These are phyloP conservation scores for Meyerozyma carpophila DNA, from an alignment of 1,139 yeast genomes.

Conservation along the genomic window DNA sequence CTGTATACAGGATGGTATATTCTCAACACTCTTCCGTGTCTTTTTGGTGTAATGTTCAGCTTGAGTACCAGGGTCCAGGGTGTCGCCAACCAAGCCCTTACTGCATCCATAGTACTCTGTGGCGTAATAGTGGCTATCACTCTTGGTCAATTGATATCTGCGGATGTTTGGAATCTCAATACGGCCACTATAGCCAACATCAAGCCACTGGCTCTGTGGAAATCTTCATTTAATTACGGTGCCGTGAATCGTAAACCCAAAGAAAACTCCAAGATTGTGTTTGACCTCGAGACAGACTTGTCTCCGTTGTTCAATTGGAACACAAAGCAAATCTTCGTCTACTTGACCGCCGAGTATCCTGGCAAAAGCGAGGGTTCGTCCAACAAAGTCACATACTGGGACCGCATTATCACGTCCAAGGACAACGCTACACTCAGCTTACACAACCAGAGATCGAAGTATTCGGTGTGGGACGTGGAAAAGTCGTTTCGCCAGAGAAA, in stretches of 20 bases:
- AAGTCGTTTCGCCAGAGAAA: conserved; percentile 61
- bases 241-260: conserved; percentile 64
- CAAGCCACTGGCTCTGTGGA: conserved; percentile 39
- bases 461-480: conserved; percentile 85
- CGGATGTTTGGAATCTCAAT: conserved; percentile 39
- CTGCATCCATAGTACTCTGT: conserved; percentile 45
- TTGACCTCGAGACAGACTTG: conserved; percentile 65
- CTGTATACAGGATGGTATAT: neutral
- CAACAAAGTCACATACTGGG: conserved; percentile 88
- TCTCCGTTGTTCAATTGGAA: conserved; percentile 89
- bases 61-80: conserved; percentile 43
- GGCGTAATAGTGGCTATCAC: conserved; percentile 45
- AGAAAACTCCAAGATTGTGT: conserved; percentile 69
- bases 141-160: conserved; percentile 40
- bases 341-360: conserved; percentile 83
- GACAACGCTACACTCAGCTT: conserved; percentile 56
- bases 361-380: conserved; percentile 47
- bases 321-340: conserved; percentile 89
- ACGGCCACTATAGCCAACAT: conserved; percentile 38
- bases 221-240: conserved; percentile 70
- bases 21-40: neutral
- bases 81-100: conserved; percentile 51
- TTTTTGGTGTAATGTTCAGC: conserved; percentile 31
- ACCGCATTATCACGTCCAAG: conserved; percentile 59
- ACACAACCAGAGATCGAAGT: conserved; percentile 57